Percentiles rank a stretch among this genome's conserved stretches.
phyloP scores from a whole-genome alignment of 345 rosid species.

The Triadica sebifera region DNA sequence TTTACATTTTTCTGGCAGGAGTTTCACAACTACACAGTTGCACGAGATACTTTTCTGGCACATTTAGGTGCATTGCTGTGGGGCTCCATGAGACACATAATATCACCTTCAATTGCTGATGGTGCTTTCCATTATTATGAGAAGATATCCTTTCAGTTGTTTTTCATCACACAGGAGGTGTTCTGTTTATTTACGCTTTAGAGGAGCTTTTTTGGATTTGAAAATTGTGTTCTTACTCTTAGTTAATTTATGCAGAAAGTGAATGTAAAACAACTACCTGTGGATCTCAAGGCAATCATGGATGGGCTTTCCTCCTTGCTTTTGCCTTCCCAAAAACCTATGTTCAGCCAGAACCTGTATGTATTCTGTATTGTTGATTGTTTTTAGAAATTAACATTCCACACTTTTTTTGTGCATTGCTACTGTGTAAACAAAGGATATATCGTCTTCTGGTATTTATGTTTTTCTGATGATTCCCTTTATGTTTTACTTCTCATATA shows the following conservation, averaged over 20 bases:
- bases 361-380: constrained; percentile 28
- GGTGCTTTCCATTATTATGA: constrained; percentile 98
- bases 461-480: background rate
- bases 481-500: background rate
- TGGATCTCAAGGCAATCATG: constrained; percentile 74
- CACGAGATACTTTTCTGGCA: constrained; percentile 93
- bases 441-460: background rate
- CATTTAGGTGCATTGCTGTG: constrained; percentile 91
- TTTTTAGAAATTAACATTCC: background rate
- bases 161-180: constrained; percentile 94
- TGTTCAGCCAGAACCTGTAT: constrained; percentile 71
- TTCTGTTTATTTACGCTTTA: constrained; percentile 18
- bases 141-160: constrained; percentile 86
- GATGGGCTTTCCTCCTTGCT: constrained; percentile 83
- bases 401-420: background rate
- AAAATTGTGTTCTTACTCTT: constrained; percentile 20
- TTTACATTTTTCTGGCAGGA: constrained; percentile 50
- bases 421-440: background rate
- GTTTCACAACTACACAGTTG: constrained; percentile 90
- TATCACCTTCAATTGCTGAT: constrained; percentile 92
- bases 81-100: constrained; percentile 93
- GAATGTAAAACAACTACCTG: constrained; percentile 64
- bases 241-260: constrained; percentile 59
- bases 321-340: constrained; percentile 78
- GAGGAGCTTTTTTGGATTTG: constrained; percentile 19